A percentile compares a stretch with the other conserved stretches of the same genome.
phyloP scores from a whole-genome alignment of 2,329 filamentous ascomycete species.

The Fusarium compactum region DNA sequence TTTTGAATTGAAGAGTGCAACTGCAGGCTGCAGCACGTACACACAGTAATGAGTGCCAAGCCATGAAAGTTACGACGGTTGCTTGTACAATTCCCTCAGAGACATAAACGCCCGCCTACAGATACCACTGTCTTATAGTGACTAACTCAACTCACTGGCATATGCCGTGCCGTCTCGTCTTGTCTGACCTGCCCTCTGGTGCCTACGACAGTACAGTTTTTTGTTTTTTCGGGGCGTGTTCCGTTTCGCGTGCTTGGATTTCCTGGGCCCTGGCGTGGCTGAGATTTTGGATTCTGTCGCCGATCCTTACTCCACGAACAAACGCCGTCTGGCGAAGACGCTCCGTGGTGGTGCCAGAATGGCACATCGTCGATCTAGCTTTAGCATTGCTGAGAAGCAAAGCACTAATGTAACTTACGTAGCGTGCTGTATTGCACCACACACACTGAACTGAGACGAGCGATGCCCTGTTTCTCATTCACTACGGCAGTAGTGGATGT shows the following conservation, averaged over 20 bases:
- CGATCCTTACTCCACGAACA: constrained; percentile 31
- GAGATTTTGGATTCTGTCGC: constrained; percentile 14
- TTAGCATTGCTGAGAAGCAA: constrained; percentile 7
- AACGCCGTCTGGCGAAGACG: constrained; percentile 31
- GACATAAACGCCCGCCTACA: constrained; percentile 1
- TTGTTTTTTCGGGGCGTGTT: constrained; percentile 11
- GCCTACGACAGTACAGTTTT: neutral
- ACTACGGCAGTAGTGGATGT: neutral
- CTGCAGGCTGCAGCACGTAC: neutral
- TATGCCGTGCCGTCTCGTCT: neutral
- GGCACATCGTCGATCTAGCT: constrained; percentile 32
- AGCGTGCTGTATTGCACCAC: constrained; percentile 1
- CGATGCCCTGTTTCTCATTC: constrained; percentile 23
- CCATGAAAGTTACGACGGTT: constrained; percentile 10
- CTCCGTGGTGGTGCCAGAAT: constrained; percentile 3
- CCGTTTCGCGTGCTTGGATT: constrained; percentile 23
- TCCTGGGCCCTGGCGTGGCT: constrained; percentile 11
- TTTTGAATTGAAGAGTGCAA: constrained; percentile 4
- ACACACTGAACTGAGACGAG: constrained; percentile 14
- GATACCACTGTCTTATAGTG: neutral
- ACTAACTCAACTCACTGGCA: neutral
- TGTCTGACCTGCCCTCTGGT: neutral
- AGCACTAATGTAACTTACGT: constrained; percentile 23
- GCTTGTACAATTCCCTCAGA: constrained; percentile 11
- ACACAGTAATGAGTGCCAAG: constrained; percentile 9